A percentile compares a stretch with the other conserved stretches of the same genome.
phyloP scores from a whole-genome alignment of 768 basidiomycete species.

The Porphyrellus cyaneotinctus region DNA sequence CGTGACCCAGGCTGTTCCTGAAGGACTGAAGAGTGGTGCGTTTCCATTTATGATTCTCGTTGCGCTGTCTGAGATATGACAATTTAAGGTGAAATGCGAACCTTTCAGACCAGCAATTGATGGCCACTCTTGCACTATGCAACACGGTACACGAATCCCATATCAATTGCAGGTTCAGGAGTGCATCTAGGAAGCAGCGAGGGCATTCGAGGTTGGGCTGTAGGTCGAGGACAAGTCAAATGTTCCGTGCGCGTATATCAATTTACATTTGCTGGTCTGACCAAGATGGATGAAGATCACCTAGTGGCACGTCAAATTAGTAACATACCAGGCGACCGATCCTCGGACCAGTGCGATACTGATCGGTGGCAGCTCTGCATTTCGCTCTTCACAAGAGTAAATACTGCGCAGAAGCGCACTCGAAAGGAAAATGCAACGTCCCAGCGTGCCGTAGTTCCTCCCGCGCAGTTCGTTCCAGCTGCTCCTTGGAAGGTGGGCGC shows the following conservation, averaged over 20 bases:
- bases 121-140: too few species aligned
- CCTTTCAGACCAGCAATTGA: too few species aligned
- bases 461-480: background rate
- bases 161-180: too few species aligned
- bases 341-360: slow-evolving; percentile 6
- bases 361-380: background rate
- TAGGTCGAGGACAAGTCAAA: too few species aligned
- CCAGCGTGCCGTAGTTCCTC: background rate
- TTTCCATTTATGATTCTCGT: slow-evolving; percentile 6
- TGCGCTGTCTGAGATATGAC: background rate
- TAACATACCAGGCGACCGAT: slow-evolving; percentile 8
- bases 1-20: background rate
- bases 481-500: background rate
- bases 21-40: background rate
- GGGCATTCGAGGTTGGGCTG: too few species aligned
- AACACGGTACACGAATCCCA: too few species aligned
- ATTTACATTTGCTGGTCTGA: too few species aligned
- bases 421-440: slow-evolving; percentile 1
- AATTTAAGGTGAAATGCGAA: background rate
- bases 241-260: too few species aligned
- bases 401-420: slow-evolving; percentile 1
- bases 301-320: too few species aligned
- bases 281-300: too few species aligned
- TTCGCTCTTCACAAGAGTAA: background rate
- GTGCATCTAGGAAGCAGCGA: too few species aligned